These are phyloP conservation scores for Dothistroma pini DNA, from an alignment of 2,329 filamentous ascomycete genomes.

Conservation along the genomic window DNA sequence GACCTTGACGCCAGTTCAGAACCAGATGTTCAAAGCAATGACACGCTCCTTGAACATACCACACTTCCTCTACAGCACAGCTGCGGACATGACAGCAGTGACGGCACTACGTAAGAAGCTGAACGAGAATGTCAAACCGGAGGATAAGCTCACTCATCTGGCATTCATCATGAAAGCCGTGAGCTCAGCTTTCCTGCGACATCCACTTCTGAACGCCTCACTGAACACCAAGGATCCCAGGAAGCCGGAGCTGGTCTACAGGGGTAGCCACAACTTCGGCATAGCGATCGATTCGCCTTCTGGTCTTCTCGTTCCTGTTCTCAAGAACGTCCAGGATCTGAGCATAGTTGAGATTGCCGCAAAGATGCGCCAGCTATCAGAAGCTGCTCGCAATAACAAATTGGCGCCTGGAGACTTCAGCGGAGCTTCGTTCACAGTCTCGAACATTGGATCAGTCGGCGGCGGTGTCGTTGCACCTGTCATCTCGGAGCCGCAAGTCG, in stretches of 20 bases:
- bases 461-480: constrained; percentile 89
- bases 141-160: constrained; percentile 77
- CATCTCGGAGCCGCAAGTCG: constrained; percentile 85
- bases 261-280: constrained; percentile 88
- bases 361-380: constrained; percentile 71
- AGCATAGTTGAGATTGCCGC: constrained; percentile 74
- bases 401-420: constrained; percentile 70
- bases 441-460: constrained; percentile 93
- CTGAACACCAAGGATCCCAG: constrained; percentile 62
- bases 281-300: constrained; percentile 90
- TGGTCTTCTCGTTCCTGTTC: constrained; percentile 86
- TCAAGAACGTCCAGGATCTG: constrained; percentile 74
- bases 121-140: constrained; percentile 53
- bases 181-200: constrained; percentile 75
- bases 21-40: constrained; percentile 98
- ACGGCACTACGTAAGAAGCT: constrained; percentile 68
- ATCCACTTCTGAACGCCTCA: constrained; percentile 82
- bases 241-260: constrained; percentile 73
- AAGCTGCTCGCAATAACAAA: constrained; percentile 69
- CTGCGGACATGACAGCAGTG: constrained; percentile 76
- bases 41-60: constrained; percentile 86
- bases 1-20: constrained; percentile 72
- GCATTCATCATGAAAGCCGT: constrained; percentile 96
- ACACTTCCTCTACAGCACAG: constrained; percentile 92
- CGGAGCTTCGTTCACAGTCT: constrained; percentile 90